phyloP scores from a whole-genome alignment of 202 grass and related monocot species.

The Eragrostis tef region DNA sequence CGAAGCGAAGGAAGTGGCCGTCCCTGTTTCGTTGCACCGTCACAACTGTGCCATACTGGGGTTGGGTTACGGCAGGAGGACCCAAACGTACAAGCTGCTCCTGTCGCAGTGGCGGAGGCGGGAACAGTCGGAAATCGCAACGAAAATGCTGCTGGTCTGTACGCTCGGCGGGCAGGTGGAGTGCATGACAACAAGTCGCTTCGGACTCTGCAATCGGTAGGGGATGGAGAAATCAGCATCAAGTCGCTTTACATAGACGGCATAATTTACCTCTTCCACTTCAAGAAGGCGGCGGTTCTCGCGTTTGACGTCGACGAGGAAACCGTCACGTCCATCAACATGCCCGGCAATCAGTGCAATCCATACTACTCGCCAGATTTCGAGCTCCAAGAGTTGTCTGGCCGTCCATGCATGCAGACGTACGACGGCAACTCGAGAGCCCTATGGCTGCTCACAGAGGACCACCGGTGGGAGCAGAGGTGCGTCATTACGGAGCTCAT shows the following conservation, averaged over 20 bases:
- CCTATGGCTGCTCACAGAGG: neutral
- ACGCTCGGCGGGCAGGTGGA: neutral
- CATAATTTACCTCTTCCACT: neutral
- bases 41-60: neutral
- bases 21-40: neutral
- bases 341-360: neutral
- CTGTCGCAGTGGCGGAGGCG: neutral
- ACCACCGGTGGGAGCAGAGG: neutral
- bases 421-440: neutral
- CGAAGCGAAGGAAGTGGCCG: neutral
- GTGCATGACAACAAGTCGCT: too few relatives aligned
- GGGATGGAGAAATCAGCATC: neutral
- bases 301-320: neutral
- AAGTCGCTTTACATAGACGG: slow-evolving; percentile 15
- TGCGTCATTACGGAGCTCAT: neutral
- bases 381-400: neutral
- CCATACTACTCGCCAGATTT: too few relatives aligned
- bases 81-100: neutral
- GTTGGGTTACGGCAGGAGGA: neutral
- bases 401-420: neutral
- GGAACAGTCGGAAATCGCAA: too few relatives aligned
- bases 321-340: neutral
- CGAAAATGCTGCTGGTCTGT: neutral
- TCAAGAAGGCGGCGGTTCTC: neutral
- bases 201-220: neutral